Percentiles rank a stretch among this genome's conserved stretches.
These are phyloP conservation scores for Boletus tomentosulus DNA, from an alignment of 768 basidiomycete genomes.

Conservation along the genomic window DNA sequence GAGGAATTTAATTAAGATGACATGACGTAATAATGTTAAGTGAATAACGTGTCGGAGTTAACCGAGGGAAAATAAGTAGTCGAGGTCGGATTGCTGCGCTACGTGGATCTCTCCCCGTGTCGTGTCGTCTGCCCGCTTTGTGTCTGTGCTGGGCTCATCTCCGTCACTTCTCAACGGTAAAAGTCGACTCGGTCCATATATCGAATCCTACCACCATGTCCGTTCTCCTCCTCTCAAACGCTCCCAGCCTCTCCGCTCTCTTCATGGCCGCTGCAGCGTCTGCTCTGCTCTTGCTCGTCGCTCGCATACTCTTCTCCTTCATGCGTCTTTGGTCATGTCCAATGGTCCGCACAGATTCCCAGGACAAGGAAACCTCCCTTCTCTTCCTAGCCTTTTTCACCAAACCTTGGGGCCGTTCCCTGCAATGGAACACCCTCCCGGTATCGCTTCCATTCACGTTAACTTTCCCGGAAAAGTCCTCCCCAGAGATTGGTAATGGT, in stretches of 20 bases:
- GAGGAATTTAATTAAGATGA: neutral
- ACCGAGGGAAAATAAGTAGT: conserved; percentile 23
- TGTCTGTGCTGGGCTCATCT: conserved; percentile 17
- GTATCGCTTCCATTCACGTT: conserved; percentile 27
- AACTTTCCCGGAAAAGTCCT: conserved; percentile 18
- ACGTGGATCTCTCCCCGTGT: conserved; percentile 11
- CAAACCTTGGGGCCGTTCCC: conserved; percentile 16
- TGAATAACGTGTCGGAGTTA: conserved; percentile 20
- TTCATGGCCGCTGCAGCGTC: conserved; percentile 32
- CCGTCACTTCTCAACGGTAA: conserved; percentile 23
- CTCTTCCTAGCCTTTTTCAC: neutral
- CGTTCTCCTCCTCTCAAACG: conserved; percentile 30
- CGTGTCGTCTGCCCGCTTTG: conserved; percentile 5
- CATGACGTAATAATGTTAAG: conserved; percentile 16
- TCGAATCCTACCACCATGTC: conserved; percentile 19
- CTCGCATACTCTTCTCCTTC: conserved; percentile 26
- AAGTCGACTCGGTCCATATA: neutral
- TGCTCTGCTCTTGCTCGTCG: conserved; percentile 26
- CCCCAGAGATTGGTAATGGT: conserved; percentile 6
- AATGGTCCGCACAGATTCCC: conserved; percentile 3
- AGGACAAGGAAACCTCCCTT: conserved; percentile 14
- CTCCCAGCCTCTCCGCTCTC: conserved; percentile 26
- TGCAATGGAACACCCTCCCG: conserved; percentile 28
- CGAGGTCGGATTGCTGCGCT: conserved; percentile 8
- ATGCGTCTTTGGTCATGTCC: conserved; percentile 28